Percentiles rank a stretch among this genome's conserved stretches.
Conservation (phyloP, 106 monocot species). For the Acorus calamus region DNA sequence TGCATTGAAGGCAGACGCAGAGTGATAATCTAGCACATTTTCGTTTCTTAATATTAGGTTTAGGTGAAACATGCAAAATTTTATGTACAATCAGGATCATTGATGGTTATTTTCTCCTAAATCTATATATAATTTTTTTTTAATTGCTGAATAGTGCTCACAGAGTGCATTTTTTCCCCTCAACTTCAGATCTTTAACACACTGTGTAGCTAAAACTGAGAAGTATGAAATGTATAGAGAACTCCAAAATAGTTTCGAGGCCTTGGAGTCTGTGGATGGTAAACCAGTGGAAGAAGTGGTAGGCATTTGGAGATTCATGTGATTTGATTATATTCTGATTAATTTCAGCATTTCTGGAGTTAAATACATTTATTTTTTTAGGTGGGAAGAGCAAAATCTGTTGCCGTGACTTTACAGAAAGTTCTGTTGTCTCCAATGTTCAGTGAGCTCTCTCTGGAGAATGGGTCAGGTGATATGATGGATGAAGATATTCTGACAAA, state of each 20-base stretch:
- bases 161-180: not conserved
- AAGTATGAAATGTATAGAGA: slow-evolving; percentile 56
- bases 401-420: slow-evolving; percentile 52
- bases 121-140: no score
- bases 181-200: slow-evolving; percentile 27
- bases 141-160: not conserved
- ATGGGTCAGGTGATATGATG: slow-evolving; percentile 68
- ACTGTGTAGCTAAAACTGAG: slow-evolving; percentile 41
- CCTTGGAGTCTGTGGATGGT: slow-evolving; percentile 47
- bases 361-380: slow-evolving; percentile 27
- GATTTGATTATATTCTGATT: not conserved
- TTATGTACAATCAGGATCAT: no score
- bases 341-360: not conserved
- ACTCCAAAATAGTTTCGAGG: slow-evolving; percentile 61
- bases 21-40: slow-evolving; percentile 21
- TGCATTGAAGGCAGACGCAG: slow-evolving; percentile 44
- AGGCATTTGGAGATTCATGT: slow-evolving; percentile 8
- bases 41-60: not conserved
- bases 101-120: no score
- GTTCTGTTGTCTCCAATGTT: slow-evolving; percentile 50
- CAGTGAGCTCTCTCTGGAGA: slow-evolving; percentile 37
- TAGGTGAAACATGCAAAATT: no score
- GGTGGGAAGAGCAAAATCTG: slow-evolving; percentile 52
- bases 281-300: slow-evolving; percentile 68
- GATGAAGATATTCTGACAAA: slow-evolving; percentile 73